phyloP scores from a whole-genome alignment of 139 green algal species.

The Prasinococcaceae sp. region DNA sequence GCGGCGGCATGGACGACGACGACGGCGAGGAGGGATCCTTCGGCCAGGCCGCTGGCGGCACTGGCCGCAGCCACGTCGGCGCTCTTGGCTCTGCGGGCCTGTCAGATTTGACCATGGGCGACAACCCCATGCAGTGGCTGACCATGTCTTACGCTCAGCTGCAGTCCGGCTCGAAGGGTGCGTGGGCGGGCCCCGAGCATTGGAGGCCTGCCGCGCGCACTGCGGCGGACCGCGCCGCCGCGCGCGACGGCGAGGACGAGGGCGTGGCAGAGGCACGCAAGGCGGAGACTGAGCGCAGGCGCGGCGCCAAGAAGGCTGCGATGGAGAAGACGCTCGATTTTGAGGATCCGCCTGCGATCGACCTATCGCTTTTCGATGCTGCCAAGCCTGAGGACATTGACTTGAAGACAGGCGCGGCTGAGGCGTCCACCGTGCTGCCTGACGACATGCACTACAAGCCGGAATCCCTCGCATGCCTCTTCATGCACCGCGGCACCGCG shows the following conservation, averaged over 20 bases:
- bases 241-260: neutral
- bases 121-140: no score
- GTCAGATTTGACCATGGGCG: no score
- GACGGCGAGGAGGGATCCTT: neutral
- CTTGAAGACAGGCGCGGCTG: neutral
- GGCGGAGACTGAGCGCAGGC: neutral
- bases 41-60: no score
- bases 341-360: conserved; percentile 30
- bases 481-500: conserved; percentile 22
- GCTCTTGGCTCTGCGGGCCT: no score
- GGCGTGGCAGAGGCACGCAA: neutral
- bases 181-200: no score
- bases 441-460: conserved; percentile 53
- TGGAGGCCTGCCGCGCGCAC: neutral
- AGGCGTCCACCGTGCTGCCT: conserved; percentile 45
- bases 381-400: conserved; percentile 3
- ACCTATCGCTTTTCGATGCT: conserved; percentile 13
- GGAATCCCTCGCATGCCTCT: conserved; percentile 25
- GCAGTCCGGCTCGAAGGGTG: no score
- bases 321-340: conserved; percentile 46
- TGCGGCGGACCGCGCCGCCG: neutral
- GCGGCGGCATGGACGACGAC: neutral
- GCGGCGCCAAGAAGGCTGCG: conserved; percentile 2
- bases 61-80: no score
- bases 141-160: no score